Evolutionary conservation across 2,329 filamentous ascomycete genomes (phyloP).

Genomic region (Aureobasidium uvarum): DNA sequence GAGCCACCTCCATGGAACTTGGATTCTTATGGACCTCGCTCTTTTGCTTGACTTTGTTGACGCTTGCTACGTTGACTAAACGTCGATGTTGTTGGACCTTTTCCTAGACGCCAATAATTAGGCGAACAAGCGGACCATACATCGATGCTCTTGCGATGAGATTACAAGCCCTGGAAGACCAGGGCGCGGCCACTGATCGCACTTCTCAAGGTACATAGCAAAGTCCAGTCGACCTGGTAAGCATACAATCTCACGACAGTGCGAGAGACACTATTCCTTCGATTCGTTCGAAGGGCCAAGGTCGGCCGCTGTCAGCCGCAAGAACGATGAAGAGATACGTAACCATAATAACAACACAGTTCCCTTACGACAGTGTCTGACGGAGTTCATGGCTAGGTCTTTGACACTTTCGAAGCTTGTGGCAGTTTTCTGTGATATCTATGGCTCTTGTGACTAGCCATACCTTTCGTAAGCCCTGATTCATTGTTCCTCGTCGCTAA

Average conservation of each 20-base stretch:
- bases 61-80: not conserved
- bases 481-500: not conserved
- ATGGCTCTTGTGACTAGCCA: not conserved
- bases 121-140: not conserved
- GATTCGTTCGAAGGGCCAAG: not conserved
- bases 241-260: not conserved
- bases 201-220: not conserved
- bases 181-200: not conserved
- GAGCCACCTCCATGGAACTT: not conserved
- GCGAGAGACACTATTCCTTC: not conserved
- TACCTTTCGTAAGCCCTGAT: not conserved
- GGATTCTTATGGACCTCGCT: not conserved
- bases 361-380: not conserved
- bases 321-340: not conserved
- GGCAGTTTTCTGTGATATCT: not conserved
- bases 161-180: no score
- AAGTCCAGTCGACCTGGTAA: not conserved
- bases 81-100: not conserved
- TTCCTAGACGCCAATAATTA: not conserved
- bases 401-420: not conserved
- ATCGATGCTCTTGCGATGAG: not conserved
- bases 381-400: not conserved
- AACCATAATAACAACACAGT: not conserved
- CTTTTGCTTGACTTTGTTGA: not conserved
- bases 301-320: not conserved